These are phyloP conservation scores for Dothiorella sarmentorum DNA, from an alignment of 2,329 filamentous ascomycete species.

Conservation along the genomic window DNA sequence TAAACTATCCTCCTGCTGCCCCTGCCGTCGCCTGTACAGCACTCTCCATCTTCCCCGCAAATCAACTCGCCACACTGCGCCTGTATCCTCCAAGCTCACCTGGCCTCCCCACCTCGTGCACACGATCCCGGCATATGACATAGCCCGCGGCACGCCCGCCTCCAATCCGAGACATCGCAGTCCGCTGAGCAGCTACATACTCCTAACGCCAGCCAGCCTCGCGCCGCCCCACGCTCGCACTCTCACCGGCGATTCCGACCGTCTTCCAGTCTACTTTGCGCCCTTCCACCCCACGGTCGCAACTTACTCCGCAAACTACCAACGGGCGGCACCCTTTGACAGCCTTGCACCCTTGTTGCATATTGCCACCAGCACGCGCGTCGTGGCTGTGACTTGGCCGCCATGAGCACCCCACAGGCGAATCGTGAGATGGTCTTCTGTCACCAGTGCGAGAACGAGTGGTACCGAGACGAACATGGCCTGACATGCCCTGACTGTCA, in stretches of 20 bases:
- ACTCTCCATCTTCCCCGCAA: not conserved
- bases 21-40: conserved; percentile 2
- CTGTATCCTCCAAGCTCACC: not conserved
- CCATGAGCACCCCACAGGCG: conserved; percentile 4
- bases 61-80: not conserved
- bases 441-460: conserved; percentile 76
- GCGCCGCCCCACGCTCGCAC: not conserved
- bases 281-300: not conserved
- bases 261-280: not conserved
- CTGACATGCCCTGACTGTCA: conserved; percentile 74
- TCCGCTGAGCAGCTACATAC: not conserved
- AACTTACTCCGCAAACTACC: not conserved
- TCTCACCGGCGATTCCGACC: not conserved
- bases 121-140: conserved; percentile 13
- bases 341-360: not conserved
- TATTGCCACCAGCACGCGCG: conserved; percentile 6
- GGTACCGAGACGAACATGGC: conserved; percentile 68
- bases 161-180: conserved; percentile 4
- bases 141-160: not conserved
- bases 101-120: not conserved
- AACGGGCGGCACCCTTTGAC: not conserved
- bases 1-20: not conserved
- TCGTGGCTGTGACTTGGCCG: not conserved
- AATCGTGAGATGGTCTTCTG: conserved; percentile 73
- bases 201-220: not conserved